These are phyloP conservation scores for Hymenoscyphus albidus DNA, from an alignment of 2,329 filamentous ascomycete species.

Conservation along the genomic window DNA sequence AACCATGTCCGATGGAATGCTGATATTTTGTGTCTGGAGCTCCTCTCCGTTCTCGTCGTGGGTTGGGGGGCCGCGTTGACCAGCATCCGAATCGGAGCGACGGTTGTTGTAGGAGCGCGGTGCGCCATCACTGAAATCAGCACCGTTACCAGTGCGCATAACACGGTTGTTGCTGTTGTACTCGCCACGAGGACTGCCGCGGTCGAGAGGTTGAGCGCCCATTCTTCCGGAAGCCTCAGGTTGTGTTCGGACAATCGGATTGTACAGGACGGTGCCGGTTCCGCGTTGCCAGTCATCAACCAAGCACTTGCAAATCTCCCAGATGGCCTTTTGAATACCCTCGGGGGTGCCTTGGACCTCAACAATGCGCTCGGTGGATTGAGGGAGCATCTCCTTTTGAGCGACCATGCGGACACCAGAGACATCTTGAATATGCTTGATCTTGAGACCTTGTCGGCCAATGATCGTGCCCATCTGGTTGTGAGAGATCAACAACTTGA, in stretches of 20 bases:
- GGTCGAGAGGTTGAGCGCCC: constrained; percentile 38
- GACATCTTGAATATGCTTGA: constrained; percentile 97
- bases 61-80: constrained; percentile 74
- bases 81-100: constrained; percentile 79
- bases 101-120: constrained; percentile 68
- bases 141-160: constrained; percentile 94
- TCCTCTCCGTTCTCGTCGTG: constrained; percentile 96
- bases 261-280: constrained; percentile 95
- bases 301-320: constrained; percentile 98
- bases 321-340: constrained; percentile 91
- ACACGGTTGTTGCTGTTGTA: constrained; percentile 63
- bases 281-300: constrained; percentile 97
- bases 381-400: constrained; percentile 98
- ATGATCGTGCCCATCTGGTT: constrained; percentile 99
- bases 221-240: constrained; percentile 45
- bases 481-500: constrained; percentile 97
- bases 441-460: constrained; percentile 91
- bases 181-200: constrained; percentile 45
- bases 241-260: constrained; percentile 87
- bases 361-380: constrained; percentile 96
- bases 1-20: constrained; percentile 99
- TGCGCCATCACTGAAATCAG: constrained; percentile 87
- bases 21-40: constrained; percentile 98
- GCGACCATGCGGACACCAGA: constrained; percentile 98
- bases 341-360: constrained; percentile 94